Base-by-base conservation (phyloP, 495 filamentous ascomycete species). In the Tuber melanosporum region DNA sequence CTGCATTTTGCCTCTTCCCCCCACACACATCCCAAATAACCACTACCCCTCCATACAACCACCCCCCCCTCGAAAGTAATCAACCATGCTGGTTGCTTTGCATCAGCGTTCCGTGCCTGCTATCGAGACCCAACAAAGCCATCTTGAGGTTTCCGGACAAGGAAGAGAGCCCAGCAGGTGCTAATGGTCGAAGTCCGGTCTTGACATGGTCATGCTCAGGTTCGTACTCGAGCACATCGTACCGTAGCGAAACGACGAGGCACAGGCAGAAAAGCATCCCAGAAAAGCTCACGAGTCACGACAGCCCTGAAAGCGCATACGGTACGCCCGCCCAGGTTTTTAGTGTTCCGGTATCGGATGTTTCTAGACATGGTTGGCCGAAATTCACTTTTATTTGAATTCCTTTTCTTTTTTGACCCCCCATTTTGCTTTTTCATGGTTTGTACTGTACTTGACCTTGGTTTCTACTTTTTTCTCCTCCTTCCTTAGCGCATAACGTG, bases 141-240 rank as follows among this genome's bases (percentile, higher is more conserved):
- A 80, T 80, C 78, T 79, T 66, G 26, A 66, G 57, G 57, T 32
- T 66, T 73, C 78, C 73, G 78, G 78, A 72, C 77, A 79, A 79
- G 78, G 77, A 80, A 77, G 46, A 70, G 78, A 76, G 73, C 78
- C 77, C 42, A 75, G 78, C 73, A 80, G 78, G 77, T 80, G 78
- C 78, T 80, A 80, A 76, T 70, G 74, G 71, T 74, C 66, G n/a
- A 66, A 12, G 57, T 70, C 77, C 71, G 79, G 74, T 75, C 73
- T 80, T 36, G 26, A 32, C 17, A 12, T 62, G n/a, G n/a, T 62
- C n/a, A 76, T 72, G 73, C 46, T 80, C 78, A 80, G 78, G 78
- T 80, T 80, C 76, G 78, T 80, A 80, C 78, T 62, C 52, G n/a
- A 78, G 77, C 79, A 76, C 75, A 78, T 77, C 78, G 77, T 72